Base-by-base conservation (phyloP, 768 basidiomycete genomes). In the Mrakia frigida region DNA sequence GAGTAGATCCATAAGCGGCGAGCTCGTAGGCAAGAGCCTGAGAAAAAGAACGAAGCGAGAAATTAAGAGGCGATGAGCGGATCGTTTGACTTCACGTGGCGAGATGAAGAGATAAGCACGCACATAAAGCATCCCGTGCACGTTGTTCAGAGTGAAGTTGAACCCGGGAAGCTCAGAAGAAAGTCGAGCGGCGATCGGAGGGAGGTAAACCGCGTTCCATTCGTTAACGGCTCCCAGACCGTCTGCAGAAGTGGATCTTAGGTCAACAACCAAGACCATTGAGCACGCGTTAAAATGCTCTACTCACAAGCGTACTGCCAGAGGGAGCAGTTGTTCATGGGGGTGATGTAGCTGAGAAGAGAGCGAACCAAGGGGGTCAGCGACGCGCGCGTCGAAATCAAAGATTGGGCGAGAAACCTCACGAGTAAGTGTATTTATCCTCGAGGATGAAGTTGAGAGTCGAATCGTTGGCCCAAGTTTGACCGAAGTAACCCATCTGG, bases 81-180 rank as follows among this genome's bases (percentile, higher is more conserved):
- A 41, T 41, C 39, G 39, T 11, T 41, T 11, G 11, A 41, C 39
- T 41, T 41, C 6, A 41, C 39, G 39, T 5, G 6, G 39, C 39
- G 39, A 6, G 39, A 11, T 41, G 5, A 11, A 41, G 39, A 41
- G 11, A 41, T 41, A 11, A 41, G n/a, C n/a, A 41, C 39, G 39
- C 23, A 84, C 85, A 78, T 85, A 86, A 31, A 86, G 79, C 63
- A 85, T 85, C 39, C 85, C 86, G 72, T 84, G 83, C 21, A 82
- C 69, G 37, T 74, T 60, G 56, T 43, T 28, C 28, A 67, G 39
- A 33, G 83, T 82, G 25, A 86, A 75, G 70, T 82, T 79, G 18
- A 85, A 78, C 4, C 75, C 75, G n/a, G 83, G 84, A 33, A 86
- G 74, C 53, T 84, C 78, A 46, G 79, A 79, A 71, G 83, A 83